Evolutionary conservation across 2,329 filamentous ascomycete genomes (phyloP).

Genomic region (Botrytis galanthina): DNA sequence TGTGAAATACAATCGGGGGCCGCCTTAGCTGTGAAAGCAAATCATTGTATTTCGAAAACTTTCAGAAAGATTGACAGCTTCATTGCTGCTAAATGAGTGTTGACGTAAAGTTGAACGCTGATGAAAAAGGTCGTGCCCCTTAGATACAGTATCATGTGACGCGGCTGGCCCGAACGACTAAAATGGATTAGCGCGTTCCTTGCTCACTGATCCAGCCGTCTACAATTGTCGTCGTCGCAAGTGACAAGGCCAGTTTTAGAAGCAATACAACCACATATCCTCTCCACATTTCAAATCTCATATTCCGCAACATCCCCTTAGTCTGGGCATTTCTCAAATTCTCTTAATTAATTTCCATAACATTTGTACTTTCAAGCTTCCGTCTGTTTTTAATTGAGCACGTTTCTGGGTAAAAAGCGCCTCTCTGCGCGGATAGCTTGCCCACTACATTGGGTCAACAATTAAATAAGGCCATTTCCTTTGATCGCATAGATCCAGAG

Average conservation of each 20-base stretch:
- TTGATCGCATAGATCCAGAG: conserved; percentile 27
- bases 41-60: not conserved
- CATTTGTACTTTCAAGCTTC: conserved; percentile 17
- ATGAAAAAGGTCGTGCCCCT: conserved; percentile 2
- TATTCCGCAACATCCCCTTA: conserved; percentile 1
- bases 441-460: conserved; percentile 19
- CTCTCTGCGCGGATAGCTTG: conserved; percentile 20
- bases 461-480: conserved; percentile 27
- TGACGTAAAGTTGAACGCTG: not conserved
- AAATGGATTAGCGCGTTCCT: conserved; percentile 6
- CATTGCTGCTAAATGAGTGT: not conserved
- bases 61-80: not conserved
- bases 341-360: conserved; percentile 28
- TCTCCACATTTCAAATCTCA: conserved; percentile 16
- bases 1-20: too few relatives aligned
- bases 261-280: conserved; percentile 14
- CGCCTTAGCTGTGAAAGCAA: not conserved
- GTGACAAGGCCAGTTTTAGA: conserved; percentile 12
- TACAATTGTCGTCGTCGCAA: conserved; percentile 16
- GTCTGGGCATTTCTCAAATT: conserved; percentile 29
- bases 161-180: not conserved
- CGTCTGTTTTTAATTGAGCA: conserved; percentile 33
- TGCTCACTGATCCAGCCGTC: conserved; percentile 8
- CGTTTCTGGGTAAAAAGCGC: conserved; percentile 24
- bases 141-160: not conserved